Evolutionary conservation across 768 basidiomycete species (phyloP), one percentile per base, ranked within the genome.

Genomic region (Neoboletus brunneissimus): DNA sequence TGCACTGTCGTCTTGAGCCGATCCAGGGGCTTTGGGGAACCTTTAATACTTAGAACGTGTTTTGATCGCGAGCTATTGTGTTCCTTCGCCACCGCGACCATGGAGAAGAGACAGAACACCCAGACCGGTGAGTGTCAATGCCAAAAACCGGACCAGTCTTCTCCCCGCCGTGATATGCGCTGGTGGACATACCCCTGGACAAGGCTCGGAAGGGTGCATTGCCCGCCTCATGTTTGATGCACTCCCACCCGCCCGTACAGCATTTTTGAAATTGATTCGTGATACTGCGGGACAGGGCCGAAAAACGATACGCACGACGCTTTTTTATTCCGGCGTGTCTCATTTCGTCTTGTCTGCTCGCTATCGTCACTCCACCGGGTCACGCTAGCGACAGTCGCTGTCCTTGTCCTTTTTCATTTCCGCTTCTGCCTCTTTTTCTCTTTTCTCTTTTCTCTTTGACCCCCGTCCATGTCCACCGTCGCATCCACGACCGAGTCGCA

Each of bases 401-500:
- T 34, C 12, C 5, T 9, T 16, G 10, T 7, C 25, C 25, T 5
- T 45, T 27, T 63, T 51, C 47, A 18, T 51, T 47, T 46, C 15
- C 18, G 1, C 13, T 44, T 52, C 27, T 20, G 23, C 32, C 8
- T 27, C 49, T 11, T 35, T 10, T 13, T 5, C 1, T 5, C 5
- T 51, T 56, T 13, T 5, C 1, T 5, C 5, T 51, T 56, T 18
- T 37, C 11, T 23, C 31, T 35, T 41, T 48, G 45, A 16, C 44
- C 34, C 20, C 13, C 22, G 42, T 54, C 50, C 57, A 66, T 69
- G 64, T 67, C 67, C 51, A 51, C 67, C 61, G 9, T 32, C 32
- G 5, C 55, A 1, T 1, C 49, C 10, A 3, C 45, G 4, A 7
- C 53, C 23, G 42, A 44, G 20, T 53, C 62, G 32, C 13, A 34